A percentile compares a stretch with the other conserved stretches of the same genome.
phyloP scores from a whole-genome alignment of 1,284 basidiomycete genomes.

The Hymenochaete sp. region DNA sequence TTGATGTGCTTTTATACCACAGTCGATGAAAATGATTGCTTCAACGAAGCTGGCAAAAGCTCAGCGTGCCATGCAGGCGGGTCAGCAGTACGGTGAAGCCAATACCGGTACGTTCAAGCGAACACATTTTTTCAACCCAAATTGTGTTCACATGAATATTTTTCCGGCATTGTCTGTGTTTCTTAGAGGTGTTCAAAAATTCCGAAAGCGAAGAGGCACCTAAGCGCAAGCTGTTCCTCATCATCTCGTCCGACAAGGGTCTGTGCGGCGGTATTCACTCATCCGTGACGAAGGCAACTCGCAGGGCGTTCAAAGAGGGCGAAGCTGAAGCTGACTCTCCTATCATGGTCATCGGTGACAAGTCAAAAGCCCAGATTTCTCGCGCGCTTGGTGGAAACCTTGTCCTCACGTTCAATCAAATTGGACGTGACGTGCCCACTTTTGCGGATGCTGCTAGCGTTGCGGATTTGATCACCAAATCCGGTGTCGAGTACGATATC shows the following conservation, averaged over 20 bases:
- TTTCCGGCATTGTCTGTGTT: not conserved
- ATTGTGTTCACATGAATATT: not conserved
- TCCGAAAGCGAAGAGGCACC: slow-evolving; percentile 52
- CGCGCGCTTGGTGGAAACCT: slow-evolving; percentile 65
- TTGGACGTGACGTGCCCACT: slow-evolving; percentile 94
- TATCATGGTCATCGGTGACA: slow-evolving; percentile 91
- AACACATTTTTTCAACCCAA: slow-evolving; percentile 2
- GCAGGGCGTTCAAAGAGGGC: slow-evolving; percentile 50
- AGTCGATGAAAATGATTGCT: slow-evolving; percentile 99
- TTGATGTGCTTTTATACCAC: slow-evolving; percentile 9
- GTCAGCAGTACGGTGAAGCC: slow-evolving; percentile 91
- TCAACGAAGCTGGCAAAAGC: slow-evolving; percentile 96
- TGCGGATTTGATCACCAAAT: slow-evolving; percentile 87
- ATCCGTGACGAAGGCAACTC: slow-evolving; percentile 86
- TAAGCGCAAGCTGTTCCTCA: slow-evolving; percentile 80
- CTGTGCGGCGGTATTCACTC: slow-evolving; percentile 99
- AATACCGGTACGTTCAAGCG: slow-evolving; percentile 81
- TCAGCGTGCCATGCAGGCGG: slow-evolving; percentile 88
- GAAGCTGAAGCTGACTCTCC: slow-evolving; percentile 50
- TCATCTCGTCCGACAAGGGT: slow-evolving; percentile 97
- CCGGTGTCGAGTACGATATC: slow-evolving; percentile 82
- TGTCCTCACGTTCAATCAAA: slow-evolving; percentile 90
- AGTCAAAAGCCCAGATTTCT: slow-evolving; percentile 89
- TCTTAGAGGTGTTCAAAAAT: slow-evolving; percentile 73
- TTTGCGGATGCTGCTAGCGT: slow-evolving; percentile 94